Conservation (phyloP, 306 rosid genomes). For the Nissolia schottii region DNA sequence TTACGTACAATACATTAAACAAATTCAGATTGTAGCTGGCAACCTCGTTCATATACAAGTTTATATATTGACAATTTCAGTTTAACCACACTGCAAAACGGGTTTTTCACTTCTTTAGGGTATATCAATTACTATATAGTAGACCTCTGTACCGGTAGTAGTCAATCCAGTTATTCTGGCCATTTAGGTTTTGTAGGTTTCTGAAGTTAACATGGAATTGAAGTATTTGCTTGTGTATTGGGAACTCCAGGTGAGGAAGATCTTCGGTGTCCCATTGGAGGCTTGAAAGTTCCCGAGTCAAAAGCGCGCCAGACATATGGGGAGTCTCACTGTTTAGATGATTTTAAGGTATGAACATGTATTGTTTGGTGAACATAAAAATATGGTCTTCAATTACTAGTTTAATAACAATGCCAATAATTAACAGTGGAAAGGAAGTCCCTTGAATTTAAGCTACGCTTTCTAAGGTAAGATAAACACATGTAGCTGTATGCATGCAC, state of each 20-base stretch:
- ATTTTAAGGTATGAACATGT: constrained; percentile 57
- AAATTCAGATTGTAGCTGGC: not conserved
- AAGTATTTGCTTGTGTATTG: constrained; percentile 9
- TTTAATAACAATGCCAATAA: constrained; percentile 4
- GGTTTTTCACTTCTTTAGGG: constrained; percentile 6
- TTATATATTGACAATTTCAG: not conserved
- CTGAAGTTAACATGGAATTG: constrained; percentile 15
- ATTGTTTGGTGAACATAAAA: not conserved
- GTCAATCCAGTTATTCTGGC: not conserved
- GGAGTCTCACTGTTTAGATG: constrained; percentile 34
- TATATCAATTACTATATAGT: not conserved
- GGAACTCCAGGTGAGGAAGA: constrained; percentile 70
- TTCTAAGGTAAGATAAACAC: not conserved
- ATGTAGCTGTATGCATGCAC: not conserved
- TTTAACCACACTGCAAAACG: not conserved
- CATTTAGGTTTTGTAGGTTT: not conserved
- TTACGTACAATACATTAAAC: not conserved
- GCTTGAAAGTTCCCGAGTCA: constrained; percentile 44
- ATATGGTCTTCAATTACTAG: not conserved
- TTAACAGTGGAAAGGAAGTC: not conserved
- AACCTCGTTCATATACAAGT: not conserved
- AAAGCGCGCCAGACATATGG: constrained; percentile 42
- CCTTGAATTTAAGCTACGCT: not conserved
- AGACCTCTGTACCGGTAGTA: not conserved
- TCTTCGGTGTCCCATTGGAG: constrained; percentile 69